These are phyloP conservation scores for Kwoniella dendrophila DNA, from an alignment of 768 basidiomycete species.

Conservation along the genomic window DNA sequence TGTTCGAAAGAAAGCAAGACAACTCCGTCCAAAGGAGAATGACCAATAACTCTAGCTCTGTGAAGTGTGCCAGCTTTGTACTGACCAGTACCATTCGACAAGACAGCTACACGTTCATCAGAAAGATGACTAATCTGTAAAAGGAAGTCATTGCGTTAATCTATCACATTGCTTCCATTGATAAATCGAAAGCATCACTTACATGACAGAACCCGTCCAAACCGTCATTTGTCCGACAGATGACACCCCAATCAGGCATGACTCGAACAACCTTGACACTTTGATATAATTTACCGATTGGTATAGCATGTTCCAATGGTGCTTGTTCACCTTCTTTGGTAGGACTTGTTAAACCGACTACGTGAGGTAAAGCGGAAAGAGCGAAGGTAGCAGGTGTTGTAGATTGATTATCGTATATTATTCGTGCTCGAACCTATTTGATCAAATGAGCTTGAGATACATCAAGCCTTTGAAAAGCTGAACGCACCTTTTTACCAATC, in stretches of 20 bases:
- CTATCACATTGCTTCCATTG: not conserved
- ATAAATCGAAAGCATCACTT: conserved; percentile 53
- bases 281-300: conserved; percentile 73
- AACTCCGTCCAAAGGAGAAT: conserved; percentile 80
- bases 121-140: conserved; percentile 87
- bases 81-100: conserved; percentile 69
- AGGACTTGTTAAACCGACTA: conserved; percentile 62
- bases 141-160: not conserved
- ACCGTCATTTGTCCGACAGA: conserved; percentile 67
- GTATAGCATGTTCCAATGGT: conserved; percentile 64
- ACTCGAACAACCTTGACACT: conserved; percentile 72
- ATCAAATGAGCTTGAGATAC: not conserved
- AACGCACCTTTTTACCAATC: conserved; percentile 57
- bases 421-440: conserved; percentile 71
- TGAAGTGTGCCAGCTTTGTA: conserved; percentile 81
- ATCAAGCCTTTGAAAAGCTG: not conserved
- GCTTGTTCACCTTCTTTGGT: conserved; percentile 31
- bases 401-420: conserved; percentile 75
- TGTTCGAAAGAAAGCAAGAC: conserved; percentile 83
- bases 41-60: conserved; percentile 81
- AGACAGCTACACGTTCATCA: conserved; percentile 82
- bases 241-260: conserved; percentile 79
- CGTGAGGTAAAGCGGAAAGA: conserved; percentile 73
- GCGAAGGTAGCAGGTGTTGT: conserved; percentile 78
- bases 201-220: conserved; percentile 86